A percentile compares a stretch with the other conserved stretches of the same genome.
Conservation (phyloP, 257 asterid species). For the Forsythia viridissima region DNA sequence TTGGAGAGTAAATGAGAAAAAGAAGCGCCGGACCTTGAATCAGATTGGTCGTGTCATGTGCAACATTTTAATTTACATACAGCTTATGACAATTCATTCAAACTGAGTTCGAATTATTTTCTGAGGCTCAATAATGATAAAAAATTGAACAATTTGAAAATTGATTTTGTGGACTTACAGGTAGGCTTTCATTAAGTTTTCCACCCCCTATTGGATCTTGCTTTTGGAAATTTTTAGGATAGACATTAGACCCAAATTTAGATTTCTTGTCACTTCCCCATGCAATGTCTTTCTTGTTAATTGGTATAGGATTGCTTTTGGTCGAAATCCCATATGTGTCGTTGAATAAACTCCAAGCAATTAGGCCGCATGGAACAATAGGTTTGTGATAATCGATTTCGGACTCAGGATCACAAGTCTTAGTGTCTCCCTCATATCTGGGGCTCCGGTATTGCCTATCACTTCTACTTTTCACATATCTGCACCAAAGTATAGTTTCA, state of each 20-base stretch:
- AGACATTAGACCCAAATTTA: constrained; percentile 64
- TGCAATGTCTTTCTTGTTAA: constrained; percentile 67
- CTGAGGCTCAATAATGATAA: no score
- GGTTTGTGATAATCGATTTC: constrained; percentile 28
- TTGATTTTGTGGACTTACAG: constrained; percentile 50
- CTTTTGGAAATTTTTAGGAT: constrained; percentile 75
- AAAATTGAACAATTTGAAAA: no score
- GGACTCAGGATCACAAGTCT: constrained; percentile 70
- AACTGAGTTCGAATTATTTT: no score
- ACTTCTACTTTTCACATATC: constrained; percentile 87
- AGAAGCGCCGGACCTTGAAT: not conserved
- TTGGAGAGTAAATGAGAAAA: not conserved
- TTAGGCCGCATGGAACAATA: constrained; percentile 85
- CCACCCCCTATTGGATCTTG: constrained; percentile 72
- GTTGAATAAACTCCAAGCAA: constrained; percentile 92
- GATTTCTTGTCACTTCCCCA: constrained; percentile 69
- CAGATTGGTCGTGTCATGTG: no score
- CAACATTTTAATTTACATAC: no score
- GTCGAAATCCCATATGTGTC: constrained; percentile 60
- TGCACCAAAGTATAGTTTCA: constrained; percentile 29
- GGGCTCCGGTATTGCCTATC: constrained; percentile 61
- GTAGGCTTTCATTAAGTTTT: constrained; percentile 51
- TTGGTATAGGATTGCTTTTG: constrained; percentile 29
- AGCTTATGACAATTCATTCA: no score
- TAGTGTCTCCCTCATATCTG: constrained; percentile 26